Evolutionary conservation across 129 eudicot species (phyloP).

Genomic region (Chrysanthemum lavandulifolium): DNA sequence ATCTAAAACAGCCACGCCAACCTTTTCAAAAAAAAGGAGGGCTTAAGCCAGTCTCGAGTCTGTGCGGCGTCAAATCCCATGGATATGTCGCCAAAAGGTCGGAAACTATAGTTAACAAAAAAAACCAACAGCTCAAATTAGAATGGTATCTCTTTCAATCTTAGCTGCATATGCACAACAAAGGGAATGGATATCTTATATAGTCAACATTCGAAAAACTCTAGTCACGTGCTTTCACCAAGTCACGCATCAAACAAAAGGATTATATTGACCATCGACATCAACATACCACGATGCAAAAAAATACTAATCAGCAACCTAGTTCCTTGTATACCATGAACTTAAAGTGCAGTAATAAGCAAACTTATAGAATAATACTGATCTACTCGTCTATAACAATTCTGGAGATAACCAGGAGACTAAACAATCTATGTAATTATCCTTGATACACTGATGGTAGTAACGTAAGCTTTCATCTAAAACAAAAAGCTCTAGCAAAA

Average conservation of each 20-base stretch:
- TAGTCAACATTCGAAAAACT: neutral
- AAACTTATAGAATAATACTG: neutral
- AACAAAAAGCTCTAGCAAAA: slow-evolving; percentile 28
- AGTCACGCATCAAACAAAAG: neutral
- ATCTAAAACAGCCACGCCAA: too few species aligned
- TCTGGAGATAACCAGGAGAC: neutral
- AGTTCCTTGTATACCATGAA: neutral
- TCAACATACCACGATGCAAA: slow-evolving; percentile 1
- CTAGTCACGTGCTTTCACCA: too few species aligned
- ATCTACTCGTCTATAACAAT: neutral
- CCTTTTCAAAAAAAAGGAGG: too few species aligned
- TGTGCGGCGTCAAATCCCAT: too few species aligned
- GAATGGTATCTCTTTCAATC: too few species aligned
- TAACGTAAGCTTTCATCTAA: slow-evolving; percentile 12
- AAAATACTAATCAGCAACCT: slow-evolving; percentile 5
- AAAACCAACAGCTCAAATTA: too few species aligned
- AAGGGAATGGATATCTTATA: neutral
- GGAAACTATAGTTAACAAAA: too few species aligned
- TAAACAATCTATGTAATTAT: neutral
- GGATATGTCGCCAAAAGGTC: too few species aligned
- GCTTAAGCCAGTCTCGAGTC: too few species aligned
- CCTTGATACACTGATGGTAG: neutral
- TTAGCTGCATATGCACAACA: too few species aligned
- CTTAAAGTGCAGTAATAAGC: neutral
- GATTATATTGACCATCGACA: slow-evolving; percentile 7